Evolutionary conservation across 371 early-diverging fungal species (phyloP), one percentile per base, ranked within the genome.

Genomic region (Rhizopus stolonifer): DNA sequence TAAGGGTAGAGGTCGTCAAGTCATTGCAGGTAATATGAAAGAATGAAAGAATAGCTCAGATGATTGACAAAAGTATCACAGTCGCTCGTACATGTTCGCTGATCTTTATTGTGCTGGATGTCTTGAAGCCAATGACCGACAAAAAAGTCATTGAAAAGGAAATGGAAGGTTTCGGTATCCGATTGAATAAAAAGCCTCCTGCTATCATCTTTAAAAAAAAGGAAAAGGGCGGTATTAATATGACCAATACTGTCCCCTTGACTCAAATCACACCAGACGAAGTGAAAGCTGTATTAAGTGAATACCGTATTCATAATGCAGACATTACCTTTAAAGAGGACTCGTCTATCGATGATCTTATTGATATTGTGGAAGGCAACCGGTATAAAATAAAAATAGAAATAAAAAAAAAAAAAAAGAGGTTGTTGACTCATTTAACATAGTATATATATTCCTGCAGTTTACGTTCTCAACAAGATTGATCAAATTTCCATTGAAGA

Each of bases 1-100:
- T 54, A 97, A 97, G 67, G 99, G 99, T 70, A 89, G 99, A 74
- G 99, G 99, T 74, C 85, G 93, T 69, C 95, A 94, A 74, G 96
- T 92, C 52, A 72, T 88, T 62, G 87, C 85, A 25, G 84, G 85
- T 65, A 83, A 49, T 7, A 6, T 45, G n/a, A n/a, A 14, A 36
- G 14, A 36, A 36, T 18, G 2, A n/a, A n/a, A n/a, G n/a, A n/a
- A n/a, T n/a, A n/a, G n/a, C n/a, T n/a, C n/a, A n/a, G n/a, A n/a
- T n/a, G n/a, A n/a, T n/a, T n/a, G n/a, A n/a, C n/a, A n/a, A n/a
- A n/a, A n/a, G n/a, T n/a, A n/a, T n/a, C n/a, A n/a, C n/a, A 51
- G 96, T 96, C 26, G 97, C 98, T 4, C 89, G 95, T 55, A 95
- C 97, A 0, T 96, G 97, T 71, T 91, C 92, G 8, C 80, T 96